Evolutionary conservation across 2,329 filamentous ascomycete species (phyloP).

Genomic region (Neocucurbitaria cava): DNA sequence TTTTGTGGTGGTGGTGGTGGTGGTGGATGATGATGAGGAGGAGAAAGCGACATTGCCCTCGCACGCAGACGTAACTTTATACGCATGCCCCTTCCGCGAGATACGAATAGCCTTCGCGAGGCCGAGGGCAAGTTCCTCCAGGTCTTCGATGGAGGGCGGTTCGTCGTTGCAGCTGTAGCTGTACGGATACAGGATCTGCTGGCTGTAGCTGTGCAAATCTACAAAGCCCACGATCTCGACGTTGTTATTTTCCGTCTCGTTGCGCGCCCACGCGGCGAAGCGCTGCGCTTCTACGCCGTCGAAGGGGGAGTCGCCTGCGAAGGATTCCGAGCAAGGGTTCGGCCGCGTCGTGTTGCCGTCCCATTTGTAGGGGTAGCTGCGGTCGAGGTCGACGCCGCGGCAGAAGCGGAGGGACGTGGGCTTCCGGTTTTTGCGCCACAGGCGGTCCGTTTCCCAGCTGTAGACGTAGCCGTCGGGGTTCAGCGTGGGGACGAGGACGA

Average conservation of each 20-base stretch:
- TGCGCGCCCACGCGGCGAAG: constrained; percentile 82
- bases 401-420: constrained; percentile 83
- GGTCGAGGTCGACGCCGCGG: constrained; percentile 86
- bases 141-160: constrained; percentile 87
- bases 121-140: constrained; percentile 87
- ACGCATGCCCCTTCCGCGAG: constrained; percentile 74
- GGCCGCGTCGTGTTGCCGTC: constrained; percentile 66
- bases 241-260: constrained; percentile 73
- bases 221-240: constrained; percentile 83
- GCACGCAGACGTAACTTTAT: constrained; percentile 79
- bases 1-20: background rate
- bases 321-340: constrained; percentile 92
- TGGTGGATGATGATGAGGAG: too few relatives aligned
- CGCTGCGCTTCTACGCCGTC: constrained; percentile 79
- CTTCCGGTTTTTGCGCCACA: constrained; percentile 96
- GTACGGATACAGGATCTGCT: constrained; percentile 93
- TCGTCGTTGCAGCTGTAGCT: constrained; percentile 79
- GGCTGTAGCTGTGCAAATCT: constrained; percentile 93
- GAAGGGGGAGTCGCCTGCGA: constrained; percentile 82
- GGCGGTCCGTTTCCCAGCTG: constrained; percentile 86
- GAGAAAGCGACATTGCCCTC: constrained; percentile 70
- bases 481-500: constrained; percentile 84
- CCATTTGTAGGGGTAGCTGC: constrained; percentile 86
- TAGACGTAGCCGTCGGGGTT: constrained; percentile 97
- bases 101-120: constrained; percentile 87